Evolutionary conservation across 805 yeast genomes (phyloP).

Genomic region (Teunomyces panamensis): DNA sequence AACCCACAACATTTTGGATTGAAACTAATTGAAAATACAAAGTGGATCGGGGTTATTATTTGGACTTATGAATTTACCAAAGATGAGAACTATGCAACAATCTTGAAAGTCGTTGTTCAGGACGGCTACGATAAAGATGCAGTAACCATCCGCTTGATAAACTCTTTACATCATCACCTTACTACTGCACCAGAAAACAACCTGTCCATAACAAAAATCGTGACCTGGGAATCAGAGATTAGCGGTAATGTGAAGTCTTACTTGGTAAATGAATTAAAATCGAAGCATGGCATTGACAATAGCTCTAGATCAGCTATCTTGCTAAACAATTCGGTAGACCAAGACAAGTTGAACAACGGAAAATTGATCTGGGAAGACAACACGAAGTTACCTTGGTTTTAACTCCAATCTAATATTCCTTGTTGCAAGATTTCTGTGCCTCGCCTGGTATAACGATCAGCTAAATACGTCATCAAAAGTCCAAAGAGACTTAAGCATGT

Average conservation of each 20-base stretch:
- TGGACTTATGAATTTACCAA: constrained; percentile 40
- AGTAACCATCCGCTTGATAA: constrained; percentile 13
- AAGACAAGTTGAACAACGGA: constrained; percentile 21
- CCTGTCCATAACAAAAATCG: constrained; percentile 16
- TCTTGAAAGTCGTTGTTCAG: constrained; percentile 25
- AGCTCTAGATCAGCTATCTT: constrained; percentile 35
- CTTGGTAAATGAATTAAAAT: constrained; percentile 13
- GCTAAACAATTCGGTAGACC: constrained; percentile 24
- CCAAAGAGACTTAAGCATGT: constrained; percentile 32
- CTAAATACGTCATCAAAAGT: constrained; percentile 23
- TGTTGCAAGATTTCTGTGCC: constrained; percentile 11
- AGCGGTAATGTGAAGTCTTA: constrained; percentile 11
- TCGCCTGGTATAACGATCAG: constrained; percentile 15
- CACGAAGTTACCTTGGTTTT: constrained; percentile 43
- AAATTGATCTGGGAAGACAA: constrained; percentile 40
- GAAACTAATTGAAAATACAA: constrained; percentile 17
- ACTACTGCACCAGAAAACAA: constrained; percentile 11
- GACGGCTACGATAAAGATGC: constrained; percentile 16
- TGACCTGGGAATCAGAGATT: constrained; percentile 36
- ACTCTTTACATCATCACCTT: constrained; percentile 14
- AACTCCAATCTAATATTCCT: constrained; percentile 2
- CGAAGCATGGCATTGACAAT: constrained; percentile 28
- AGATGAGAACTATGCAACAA: constrained; percentile 21
- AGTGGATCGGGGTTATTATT: constrained; percentile 25
- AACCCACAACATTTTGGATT: constrained; percentile 35